Evolutionary conservation across 2,329 filamentous ascomycete species (phyloP), one percentile per base, ranked within the genome.

Genomic region (Colletotrichum endophyticum): DNA sequence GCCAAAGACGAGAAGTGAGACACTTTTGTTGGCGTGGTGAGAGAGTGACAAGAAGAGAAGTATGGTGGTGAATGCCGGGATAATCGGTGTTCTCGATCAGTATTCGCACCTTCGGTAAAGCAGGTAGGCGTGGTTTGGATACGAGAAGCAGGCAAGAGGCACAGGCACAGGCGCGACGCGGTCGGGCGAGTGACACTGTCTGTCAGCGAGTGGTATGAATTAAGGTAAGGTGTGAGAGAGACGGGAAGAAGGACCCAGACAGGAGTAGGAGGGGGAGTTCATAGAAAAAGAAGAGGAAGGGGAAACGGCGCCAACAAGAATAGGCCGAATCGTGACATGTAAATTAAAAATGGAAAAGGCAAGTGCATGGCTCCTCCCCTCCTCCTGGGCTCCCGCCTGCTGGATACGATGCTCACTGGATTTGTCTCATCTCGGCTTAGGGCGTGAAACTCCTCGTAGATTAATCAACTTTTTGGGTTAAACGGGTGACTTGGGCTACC

Each of bases 261-360:
- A 34, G 64, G 39, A 34, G 59, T n/a, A 62, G n/a, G 19, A 34
- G 32, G 59, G 59, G 30, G 19, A 34, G 59, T 36, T 15, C 19
- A 22, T 13, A 57, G 32, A 56, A 75, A 53, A 25, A 59, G 30
- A 56, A 27, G 75, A 59, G 30, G 64, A 64, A 44, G 15, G 62
- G 59, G 49, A 36, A 32, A 67, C 53, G 61, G 59, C 64, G 27
- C 39, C 16, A 59, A 59, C 49, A 36, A 36, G 62, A 72, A 77
- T 28, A 63, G 61, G 73, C 30, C 66, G 36, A 74, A 70, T 66
- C 66, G 71, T 66, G 72, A 70, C 62, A 75, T 71, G 72, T 77
- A 75, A 77, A 77, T 77, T 75, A 77, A 77, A 74, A 77, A 74
- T 75, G 75, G 72, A 36, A 75, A 77, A 77, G 66, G 66, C 62